Evolutionary conservation across 768 basidiomycete genomes (phyloP), one percentile per base, ranked within the genome.

Genomic region (Kwoniella mangroviensis): DNA sequence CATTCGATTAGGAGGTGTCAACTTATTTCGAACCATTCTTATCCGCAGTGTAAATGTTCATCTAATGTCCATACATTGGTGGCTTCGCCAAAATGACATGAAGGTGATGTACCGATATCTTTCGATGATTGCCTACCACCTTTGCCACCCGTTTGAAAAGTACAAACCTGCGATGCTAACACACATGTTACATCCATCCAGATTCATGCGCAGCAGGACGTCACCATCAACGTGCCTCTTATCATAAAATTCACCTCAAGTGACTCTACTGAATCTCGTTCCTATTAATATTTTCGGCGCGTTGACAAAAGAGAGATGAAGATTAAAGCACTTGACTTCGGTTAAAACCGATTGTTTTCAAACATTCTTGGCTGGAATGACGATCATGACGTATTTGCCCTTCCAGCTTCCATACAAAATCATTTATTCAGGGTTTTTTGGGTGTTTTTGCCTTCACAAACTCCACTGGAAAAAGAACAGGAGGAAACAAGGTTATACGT

Each of bases 351-450:
- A 54, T 54, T 34, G 34, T 49, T 49, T 49, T 49, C 9, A 1
- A 49, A 49, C 45, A 19, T 40, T 54, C 52, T 52, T 28, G 43
- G 43, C 45, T 54, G 12, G 9, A 34, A 34, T 49, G 62, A 51
- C 40, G 58, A 60, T 42, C 58, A 60, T 60, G 58, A 60, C 58
- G 58, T 60, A 42, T 60, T 58, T 51, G 13, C 34, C 34, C 28
- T 28, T 28, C 28, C 28, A 28, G 43, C 12, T 49, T 15, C 45
- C 13, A 49, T 49, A 49, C 45, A 49, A 58, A 28, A 26, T 41
- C 58, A 26, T 42, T 60, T 60, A 41, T 43, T 26, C 41, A 41
- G 58, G 21, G 19, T 60, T 43, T 60, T 43, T 22, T 42, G 2
- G 6, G 12, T n/a, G 10, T 15, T 41, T n/a, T 13, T 28, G 22